These are phyloP conservation scores for cucumber (Cucumis sativus) DNA, from an alignment of 306 rosid species.

Conservation along the genomic window Cucumber_9930_V3 NC_026661.2:19644501-19645000, in stretches of 20 bases:
- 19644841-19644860: constrained; percentile 73
- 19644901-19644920: constrained; percentile 61
- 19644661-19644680: neutral
- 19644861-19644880: constrained; percentile 80
- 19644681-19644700: neutral
- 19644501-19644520: neutral
- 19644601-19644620: neutral
- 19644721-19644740: constrained; percentile 46
- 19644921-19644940: constrained; percentile 65
- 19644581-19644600: neutral
- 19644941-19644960: constrained; percentile 87
- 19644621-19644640: neutral
- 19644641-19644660: neutral
- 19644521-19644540: neutral
- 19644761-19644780: constrained; percentile 57
- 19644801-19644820: constrained; percentile 70
- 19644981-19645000: constrained; percentile 35
- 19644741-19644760: constrained; percentile 69
- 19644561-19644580: neutral
- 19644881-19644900: constrained; percentile 75
- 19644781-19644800: constrained; percentile 66
- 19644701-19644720: neutral
- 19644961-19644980: constrained; percentile 76
- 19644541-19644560: neutral
- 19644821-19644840: constrained; percentile 43